Evolutionary conservation across 331 rosid genomes (phyloP), one percentile per base, ranked within the genome.

Genomic region (Stylosanthes scabra): DNA sequence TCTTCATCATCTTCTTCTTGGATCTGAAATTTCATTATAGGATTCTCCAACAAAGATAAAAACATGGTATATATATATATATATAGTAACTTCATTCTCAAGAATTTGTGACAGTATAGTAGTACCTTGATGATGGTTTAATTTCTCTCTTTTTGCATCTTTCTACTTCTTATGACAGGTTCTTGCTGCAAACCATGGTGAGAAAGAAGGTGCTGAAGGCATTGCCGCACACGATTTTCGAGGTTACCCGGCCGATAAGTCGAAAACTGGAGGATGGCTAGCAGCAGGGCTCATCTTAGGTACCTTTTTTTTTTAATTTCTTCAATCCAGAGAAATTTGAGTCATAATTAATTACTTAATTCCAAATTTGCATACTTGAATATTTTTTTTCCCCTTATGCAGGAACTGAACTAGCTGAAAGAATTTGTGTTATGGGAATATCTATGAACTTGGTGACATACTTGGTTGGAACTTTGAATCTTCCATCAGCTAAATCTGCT

Each of bases 231-330:
- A 84, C 56, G 89, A 94, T 84, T 89, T 81, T 70, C 75, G 95
- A 51, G 97, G 97, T 13, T 70, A 78, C 4, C 91, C 89, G 0
- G 90, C 63, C 1, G 93, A 91, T 72, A 94, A 89, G 66, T 76
- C 86, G 25, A 90, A 83, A 66, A 88, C 93, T 7, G 97, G 99
- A 0, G 90, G 97, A 42, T 94, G 99, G 99, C 79, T 91, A 63
- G 97, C 87, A 44, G 96, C 97, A 54, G 97, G 97, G 66, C 93
- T 94, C 59, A 90, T 87, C 81, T 83, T 94, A 90, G 96, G 99
- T 94, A 45, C 70, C 39, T 34, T 34, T 34, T 34, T 34, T 31
- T 31, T 31, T 31, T 31, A 3, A 3, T 2, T 34, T 83, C 52
- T 28, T 66, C 40, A 70, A 63, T 49, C 25, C 52, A 63, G 44